A percentile compares a stretch with the other conserved stretches of the same genome.
Conservation (phyloP, 208 protist species). For the Crithidia thermophila region DNA sequence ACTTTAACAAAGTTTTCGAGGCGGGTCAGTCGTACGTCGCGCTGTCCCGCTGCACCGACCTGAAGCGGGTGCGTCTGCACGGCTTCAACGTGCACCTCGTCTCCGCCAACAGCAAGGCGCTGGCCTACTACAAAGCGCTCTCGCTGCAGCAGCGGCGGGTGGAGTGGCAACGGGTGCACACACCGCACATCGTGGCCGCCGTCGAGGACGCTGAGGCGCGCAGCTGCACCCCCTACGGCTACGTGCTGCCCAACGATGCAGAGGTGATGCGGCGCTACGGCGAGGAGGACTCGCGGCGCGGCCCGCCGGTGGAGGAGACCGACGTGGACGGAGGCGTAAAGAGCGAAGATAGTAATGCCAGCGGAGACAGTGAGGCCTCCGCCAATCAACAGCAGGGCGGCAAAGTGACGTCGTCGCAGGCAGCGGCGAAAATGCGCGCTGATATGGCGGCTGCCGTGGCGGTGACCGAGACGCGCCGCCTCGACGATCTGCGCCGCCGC, state of each 20-base stretch:
- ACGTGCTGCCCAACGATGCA: slow-evolving; percentile 12
- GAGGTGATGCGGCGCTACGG: neutral
- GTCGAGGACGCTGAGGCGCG: slow-evolving; percentile 1
- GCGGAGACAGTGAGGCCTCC: slow-evolving; percentile 4
- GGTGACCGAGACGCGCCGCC: slow-evolving; percentile 31
- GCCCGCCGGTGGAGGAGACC: neutral
- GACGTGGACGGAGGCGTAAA: neutral
- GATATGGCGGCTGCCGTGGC: slow-evolving; percentile 10
- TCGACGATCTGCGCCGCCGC: slow-evolving; percentile 59
- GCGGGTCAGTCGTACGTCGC: slow-evolving; percentile 91
- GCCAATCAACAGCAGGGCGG: no score
- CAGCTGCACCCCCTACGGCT: slow-evolving; percentile 23
- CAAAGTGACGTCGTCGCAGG: no score
- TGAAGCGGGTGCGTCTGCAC: slow-evolving; percentile 63
- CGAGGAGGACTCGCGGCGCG: slow-evolving; percentile 9
- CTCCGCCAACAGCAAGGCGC: slow-evolving; percentile 55
- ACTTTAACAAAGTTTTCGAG: slow-evolving; percentile 80
- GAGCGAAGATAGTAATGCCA: neutral
- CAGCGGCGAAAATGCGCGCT: neutral
- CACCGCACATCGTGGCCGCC: slow-evolving; percentile 11
- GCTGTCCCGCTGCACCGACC: slow-evolving; percentile 82
- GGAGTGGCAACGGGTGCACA: slow-evolving; percentile 35
- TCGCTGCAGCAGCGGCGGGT: slow-evolving; percentile 38
- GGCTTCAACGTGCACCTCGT: slow-evolving; percentile 62
- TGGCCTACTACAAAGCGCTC: slow-evolving; percentile 86